phyloP scores from a whole-genome alignment of 768 basidiomycete genomes.

The Leccinum pellstonianum region DNA sequence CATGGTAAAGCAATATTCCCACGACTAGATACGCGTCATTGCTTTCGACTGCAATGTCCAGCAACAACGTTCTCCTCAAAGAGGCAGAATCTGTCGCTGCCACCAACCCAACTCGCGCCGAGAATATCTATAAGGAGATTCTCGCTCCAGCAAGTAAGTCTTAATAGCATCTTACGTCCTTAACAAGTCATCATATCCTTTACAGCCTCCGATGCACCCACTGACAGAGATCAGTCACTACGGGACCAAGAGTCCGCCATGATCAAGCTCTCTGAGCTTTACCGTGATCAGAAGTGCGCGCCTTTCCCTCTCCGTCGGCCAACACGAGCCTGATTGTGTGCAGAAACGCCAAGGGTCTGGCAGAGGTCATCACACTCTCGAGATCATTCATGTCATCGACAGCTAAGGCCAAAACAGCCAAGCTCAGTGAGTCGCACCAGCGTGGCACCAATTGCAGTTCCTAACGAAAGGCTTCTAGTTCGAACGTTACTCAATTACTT shows the following conservation, averaged over 20 bases:
- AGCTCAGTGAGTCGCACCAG: constrained; percentile 61
- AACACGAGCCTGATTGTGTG: constrained; percentile 1
- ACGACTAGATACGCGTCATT: constrained; percentile 28
- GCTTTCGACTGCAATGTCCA: constrained; percentile 22
- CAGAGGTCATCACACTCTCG: constrained; percentile 81
- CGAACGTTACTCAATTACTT: constrained; percentile 94
- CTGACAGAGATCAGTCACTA: constrained; percentile 55
- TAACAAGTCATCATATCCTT: neutral
- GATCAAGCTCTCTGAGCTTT: constrained; percentile 81
- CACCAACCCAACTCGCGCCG: constrained; percentile 59
- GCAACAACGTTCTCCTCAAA: constrained; percentile 24
- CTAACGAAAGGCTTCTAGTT: constrained; percentile 46
- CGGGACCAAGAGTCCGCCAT: constrained; percentile 84
- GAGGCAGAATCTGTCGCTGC: constrained; percentile 52
- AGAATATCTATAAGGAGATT: constrained; percentile 73
- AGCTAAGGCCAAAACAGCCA: constrained; percentile 96
- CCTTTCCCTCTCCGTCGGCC: neutral
- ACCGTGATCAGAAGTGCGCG: constrained; percentile 79
- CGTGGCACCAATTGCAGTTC: neutral
- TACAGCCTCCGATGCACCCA: constrained; percentile 35
- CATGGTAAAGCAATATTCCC: constrained; percentile 16
- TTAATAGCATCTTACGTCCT: neutral
- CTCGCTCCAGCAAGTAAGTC: constrained; percentile 41
- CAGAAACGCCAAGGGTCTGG: constrained; percentile 83
- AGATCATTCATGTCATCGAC: constrained; percentile 89